Base-by-base conservation (phyloP, 2,329 filamentous ascomycete genomes). In the Stagonosporopsis vannaccii region DNA sequence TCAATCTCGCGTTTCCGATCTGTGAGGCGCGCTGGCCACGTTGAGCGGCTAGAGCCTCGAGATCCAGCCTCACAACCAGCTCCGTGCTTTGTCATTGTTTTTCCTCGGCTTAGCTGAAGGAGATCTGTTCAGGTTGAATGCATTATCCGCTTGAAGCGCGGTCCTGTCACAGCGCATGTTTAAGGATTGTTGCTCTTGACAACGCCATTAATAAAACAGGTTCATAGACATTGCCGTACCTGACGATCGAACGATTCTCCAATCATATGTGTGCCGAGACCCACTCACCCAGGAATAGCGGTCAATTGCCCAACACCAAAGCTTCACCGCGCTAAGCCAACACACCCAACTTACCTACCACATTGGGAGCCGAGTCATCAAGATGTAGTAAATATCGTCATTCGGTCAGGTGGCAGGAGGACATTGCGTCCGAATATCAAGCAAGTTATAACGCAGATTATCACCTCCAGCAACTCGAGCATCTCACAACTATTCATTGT, bases 251-350 rank as follows among this genome's bases (percentile, higher is more conserved):
- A 15, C 42, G 50, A 46, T 45, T 19, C 15, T 42, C 53, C 53
- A 51, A 56, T 51, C 47, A 51, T 20, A 17, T 22, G 25, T 42
- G n/a, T 47, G 30, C 36, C 37, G 37, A 17, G 53, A 51, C 43
- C 53, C 53, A 56, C 47, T 51, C n/a, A 32, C 37, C 23, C 9
- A 40, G 37, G 48, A 51, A 47, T 32, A 56, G 53, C 53, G 53
- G 53, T 56, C 53, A 56, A 56, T 51, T 43, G 53, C 53, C 47
- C 47, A 46, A 43, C 53, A 46, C 47, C 53, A 51, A 39, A 44
- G 47, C 53, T 43, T 51, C 48, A 48, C 42, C 43, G 47, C 37
- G 47, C 53, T 48, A 43, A 33, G 33, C 32, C 53, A 42, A 9
- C 44, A 56, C 32, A 51, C 37, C 23, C 43, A 47, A 47, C 19